phyloP scores from a whole-genome alignment of 2,329 filamentous ascomycete species.

The Bipolaris oryzae region DNA sequence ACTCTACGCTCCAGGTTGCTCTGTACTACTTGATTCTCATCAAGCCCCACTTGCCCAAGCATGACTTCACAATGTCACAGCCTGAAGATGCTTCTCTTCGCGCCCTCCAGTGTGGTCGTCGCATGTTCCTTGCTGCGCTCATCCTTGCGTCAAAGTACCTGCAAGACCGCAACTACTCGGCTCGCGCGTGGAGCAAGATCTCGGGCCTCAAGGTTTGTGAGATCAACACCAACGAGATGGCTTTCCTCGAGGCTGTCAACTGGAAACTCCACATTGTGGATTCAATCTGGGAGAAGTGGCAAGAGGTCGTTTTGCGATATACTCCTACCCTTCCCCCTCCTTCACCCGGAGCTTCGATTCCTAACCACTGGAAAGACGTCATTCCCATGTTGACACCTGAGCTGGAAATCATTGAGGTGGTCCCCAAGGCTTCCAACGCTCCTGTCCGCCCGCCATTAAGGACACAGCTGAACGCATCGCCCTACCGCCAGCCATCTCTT shows the following conservation, averaged over 20 bases:
- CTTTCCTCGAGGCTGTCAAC: conserved; percentile 85
- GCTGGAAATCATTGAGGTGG: conserved; percentile 56
- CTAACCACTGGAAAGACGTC: conserved; percentile 55
- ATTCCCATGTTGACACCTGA: conserved; percentile 64
- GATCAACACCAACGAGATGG: conserved; percentile 96
- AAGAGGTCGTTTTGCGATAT: conserved; percentile 85
- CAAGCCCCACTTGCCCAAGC: conserved; percentile 82
- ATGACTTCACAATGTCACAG: conserved; percentile 87
- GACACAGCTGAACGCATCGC: conserved; percentile 30
- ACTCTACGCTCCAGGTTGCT: conserved; percentile 95
- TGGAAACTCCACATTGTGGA: conserved; percentile 97
- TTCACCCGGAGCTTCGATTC: conserved; percentile 46
- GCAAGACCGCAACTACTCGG: conserved; percentile 97
- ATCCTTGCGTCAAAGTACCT: conserved; percentile 98
- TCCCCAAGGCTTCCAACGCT: conserved; percentile 42
- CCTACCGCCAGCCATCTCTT: conserved; percentile 31
- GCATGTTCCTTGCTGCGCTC: conserved; percentile 94
- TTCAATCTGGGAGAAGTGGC: conserved; percentile 88
- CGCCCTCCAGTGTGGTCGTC: conserved; percentile 90
- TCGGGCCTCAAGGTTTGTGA: conserved; percentile 91
- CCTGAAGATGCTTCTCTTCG: conserved; percentile 74
- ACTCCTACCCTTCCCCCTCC: conserved; percentile 64
- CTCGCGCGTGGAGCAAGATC: conserved; percentile 98
- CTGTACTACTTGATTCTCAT: conserved; percentile 96
- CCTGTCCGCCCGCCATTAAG: conserved; percentile 34